These are phyloP conservation scores for Xerocomellus intermedius DNA, from an alignment of 768 basidiomycete genomes.

Conservation along the genomic window DNA sequence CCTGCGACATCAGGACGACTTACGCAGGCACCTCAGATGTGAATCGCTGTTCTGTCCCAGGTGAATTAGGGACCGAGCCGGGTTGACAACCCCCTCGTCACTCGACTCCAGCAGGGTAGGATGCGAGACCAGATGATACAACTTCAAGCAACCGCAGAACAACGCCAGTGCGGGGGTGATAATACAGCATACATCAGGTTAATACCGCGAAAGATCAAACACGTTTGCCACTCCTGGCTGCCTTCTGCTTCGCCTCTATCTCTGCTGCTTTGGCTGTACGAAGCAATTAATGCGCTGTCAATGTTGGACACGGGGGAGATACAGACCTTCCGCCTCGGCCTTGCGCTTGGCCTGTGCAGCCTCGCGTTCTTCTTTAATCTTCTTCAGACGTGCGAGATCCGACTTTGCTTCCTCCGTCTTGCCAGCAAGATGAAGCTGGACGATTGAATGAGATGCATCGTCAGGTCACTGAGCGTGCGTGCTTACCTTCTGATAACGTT, in stretches of 20 bases:
- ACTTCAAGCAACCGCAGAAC: not conserved
- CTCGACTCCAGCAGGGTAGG: not conserved
- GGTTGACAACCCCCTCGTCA: not conserved
- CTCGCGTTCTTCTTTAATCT: slow-evolving; percentile 86
- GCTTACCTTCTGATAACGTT: slow-evolving; percentile 81
- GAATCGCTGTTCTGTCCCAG: too few species aligned
- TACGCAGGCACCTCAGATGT: too few species aligned
- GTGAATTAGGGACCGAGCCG: too few species aligned
- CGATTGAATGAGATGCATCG: not conserved
- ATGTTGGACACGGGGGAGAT: not conserved
- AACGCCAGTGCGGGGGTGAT: not conserved
- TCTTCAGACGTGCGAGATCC: slow-evolving; percentile 81
- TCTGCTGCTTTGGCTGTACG: slow-evolving; percentile 62
- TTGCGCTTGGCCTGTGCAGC: slow-evolving; percentile 84
- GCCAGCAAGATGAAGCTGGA: slow-evolving; percentile 68
- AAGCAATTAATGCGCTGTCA: not conserved
- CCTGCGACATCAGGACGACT: too few species aligned
- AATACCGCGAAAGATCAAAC: slow-evolving; percentile 36
- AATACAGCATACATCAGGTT: slow-evolving; percentile 1
- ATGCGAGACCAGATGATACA: not conserved
- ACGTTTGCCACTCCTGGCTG: slow-evolving; percentile 29
- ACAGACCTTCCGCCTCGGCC: slow-evolving; percentile 82
- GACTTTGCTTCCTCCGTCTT: slow-evolving; percentile 90
- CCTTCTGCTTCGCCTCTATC: slow-evolving; percentile 58
- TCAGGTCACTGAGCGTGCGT: not conserved